Conservation (phyloP, 2,329 filamentous ascomycete genomes). For the Nannizziopsis arthrosporioides region DNA sequence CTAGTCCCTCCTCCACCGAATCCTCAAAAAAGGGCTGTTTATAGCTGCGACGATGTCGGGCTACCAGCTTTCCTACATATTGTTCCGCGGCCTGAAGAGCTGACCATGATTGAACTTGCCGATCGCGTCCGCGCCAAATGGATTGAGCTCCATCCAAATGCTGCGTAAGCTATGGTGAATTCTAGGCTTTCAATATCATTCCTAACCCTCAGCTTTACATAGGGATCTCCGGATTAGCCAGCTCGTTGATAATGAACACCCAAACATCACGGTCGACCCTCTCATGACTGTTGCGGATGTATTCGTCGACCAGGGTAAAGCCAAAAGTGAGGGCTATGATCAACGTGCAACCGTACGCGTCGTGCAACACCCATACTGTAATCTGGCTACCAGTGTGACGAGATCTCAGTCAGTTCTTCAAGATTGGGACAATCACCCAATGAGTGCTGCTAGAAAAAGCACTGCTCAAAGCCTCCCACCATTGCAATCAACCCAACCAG, state of each 20-base stretch:
- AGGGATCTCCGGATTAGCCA: slow-evolving; percentile 29
- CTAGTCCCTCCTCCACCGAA: background rate
- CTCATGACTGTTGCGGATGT: slow-evolving; percentile 29
- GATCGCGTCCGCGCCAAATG: slow-evolving; percentile 26
- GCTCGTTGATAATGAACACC: slow-evolving; percentile 28
- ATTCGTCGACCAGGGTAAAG: slow-evolving; percentile 29
- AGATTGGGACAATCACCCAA: slow-evolving; percentile 22
- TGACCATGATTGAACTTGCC: slow-evolving; percentile 23
- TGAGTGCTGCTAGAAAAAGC: too few species aligned
- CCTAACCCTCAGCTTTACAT: background rate
- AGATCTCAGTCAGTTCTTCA: slow-evolving; percentile 28
- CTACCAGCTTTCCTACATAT: slow-evolving; percentile 24
- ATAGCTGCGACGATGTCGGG: background rate
- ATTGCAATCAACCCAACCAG: too few species aligned
- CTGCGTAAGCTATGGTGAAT: slow-evolving; percentile 20
- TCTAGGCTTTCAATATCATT: background rate
- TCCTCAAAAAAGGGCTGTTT: background rate
- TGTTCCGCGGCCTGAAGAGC: slow-evolving; percentile 23
- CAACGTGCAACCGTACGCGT: slow-evolving; percentile 27
- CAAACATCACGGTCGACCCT: slow-evolving; percentile 23
- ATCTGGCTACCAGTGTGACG: slow-evolving; percentile 11
- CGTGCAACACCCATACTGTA: slow-evolving; percentile 22
- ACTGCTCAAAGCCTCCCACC: too few species aligned
- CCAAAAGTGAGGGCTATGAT: slow-evolving; percentile 25
- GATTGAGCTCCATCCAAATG: slow-evolving; percentile 23